phyloP scores from a whole-genome alignment of 352 stramenopile species.

The Phytophthora megakarya region DNA sequence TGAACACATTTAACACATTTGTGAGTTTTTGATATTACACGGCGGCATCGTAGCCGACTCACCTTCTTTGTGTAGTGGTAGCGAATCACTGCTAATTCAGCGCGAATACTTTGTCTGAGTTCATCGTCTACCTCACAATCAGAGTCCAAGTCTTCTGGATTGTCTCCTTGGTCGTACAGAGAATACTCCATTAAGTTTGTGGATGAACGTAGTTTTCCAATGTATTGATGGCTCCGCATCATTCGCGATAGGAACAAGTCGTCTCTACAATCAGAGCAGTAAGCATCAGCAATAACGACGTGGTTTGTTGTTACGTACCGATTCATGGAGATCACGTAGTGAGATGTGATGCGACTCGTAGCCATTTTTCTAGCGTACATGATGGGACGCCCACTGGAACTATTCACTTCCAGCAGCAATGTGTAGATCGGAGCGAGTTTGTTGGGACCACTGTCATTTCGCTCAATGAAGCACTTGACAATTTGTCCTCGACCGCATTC shows the following conservation, averaged over 20 bases:
- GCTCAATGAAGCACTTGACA: constrained; percentile 90
- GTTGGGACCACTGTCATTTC: constrained; percentile 78
- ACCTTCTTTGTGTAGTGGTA: constrained; percentile 82
- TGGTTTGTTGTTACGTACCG: constrained; percentile 32
- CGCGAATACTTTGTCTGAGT: constrained; percentile 72
- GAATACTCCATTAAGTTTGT: constrained; percentile 85
- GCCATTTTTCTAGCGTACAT: constrained; percentile 85
- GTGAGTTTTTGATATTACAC: not conserved
- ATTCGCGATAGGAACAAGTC: constrained; percentile 80
- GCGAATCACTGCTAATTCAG: constrained; percentile 71
- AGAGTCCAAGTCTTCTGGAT: constrained; percentile 84
- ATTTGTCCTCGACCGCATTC: constrained; percentile 80
- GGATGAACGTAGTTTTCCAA: constrained; percentile 85
- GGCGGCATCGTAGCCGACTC: not conserved
- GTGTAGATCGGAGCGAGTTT: constrained; percentile 86
- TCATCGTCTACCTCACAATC: constrained; percentile 84
- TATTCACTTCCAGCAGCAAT: constrained; percentile 83
- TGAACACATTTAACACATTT: too few species aligned
- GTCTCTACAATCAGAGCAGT: constrained; percentile 42
- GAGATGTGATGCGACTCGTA: constrained; percentile 74
- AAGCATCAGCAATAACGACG: not conserved
- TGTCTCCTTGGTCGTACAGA: constrained; percentile 86
- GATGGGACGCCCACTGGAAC: constrained; percentile 80
- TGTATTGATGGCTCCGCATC: constrained; percentile 86
- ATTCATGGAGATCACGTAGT: constrained; percentile 90